phyloP scores from a whole-genome alignment of 495 filamentous ascomycete genomes.

The Clavariopsis aquatica region DNA sequence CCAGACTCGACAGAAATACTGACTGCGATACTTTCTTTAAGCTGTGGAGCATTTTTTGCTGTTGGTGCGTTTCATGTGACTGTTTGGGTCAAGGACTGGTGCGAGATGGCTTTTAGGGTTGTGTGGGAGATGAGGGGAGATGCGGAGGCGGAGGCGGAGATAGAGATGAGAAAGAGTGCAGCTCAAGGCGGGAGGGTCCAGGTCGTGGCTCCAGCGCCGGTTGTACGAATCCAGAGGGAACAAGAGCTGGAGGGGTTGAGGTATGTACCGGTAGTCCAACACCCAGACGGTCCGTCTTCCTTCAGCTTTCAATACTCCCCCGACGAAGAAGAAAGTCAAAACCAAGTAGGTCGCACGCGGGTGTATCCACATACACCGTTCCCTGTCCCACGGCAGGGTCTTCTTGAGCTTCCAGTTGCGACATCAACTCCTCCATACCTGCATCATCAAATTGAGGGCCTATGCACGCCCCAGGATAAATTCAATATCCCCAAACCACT shows the following conservation, averaged over 20 bases:
- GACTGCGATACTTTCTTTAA: too few relatives aligned
- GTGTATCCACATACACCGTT: neutral
- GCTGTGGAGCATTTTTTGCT: too few relatives aligned
- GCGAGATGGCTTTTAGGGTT: neutral
- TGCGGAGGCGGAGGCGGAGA: neutral
- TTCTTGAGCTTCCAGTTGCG: neutral
- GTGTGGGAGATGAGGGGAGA: neutral
- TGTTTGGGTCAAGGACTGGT: neutral
- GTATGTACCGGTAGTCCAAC: neutral
- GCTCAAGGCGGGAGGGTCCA: too few relatives aligned
- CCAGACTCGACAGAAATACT: too few relatives aligned
- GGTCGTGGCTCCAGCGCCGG: too few relatives aligned
- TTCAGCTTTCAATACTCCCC: neutral
- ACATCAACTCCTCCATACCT: too few relatives aligned
- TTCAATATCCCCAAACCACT: too few relatives aligned
- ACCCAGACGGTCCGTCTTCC: neutral
- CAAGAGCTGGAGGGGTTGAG: too few relatives aligned
- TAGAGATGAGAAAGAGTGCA: neutral
- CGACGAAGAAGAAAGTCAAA: neutral
- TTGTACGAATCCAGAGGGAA: too few relatives aligned
- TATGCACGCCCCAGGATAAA: too few relatives aligned
- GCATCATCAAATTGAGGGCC: too few relatives aligned
- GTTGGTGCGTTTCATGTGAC: neutral
- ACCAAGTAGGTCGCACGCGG: too few relatives aligned
- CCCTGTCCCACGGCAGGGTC: neutral